These are phyloP conservation scores for Phytopythium vexans DNA, from an alignment of 352 stramenopile genomes.

Conservation along the genomic window DNA sequence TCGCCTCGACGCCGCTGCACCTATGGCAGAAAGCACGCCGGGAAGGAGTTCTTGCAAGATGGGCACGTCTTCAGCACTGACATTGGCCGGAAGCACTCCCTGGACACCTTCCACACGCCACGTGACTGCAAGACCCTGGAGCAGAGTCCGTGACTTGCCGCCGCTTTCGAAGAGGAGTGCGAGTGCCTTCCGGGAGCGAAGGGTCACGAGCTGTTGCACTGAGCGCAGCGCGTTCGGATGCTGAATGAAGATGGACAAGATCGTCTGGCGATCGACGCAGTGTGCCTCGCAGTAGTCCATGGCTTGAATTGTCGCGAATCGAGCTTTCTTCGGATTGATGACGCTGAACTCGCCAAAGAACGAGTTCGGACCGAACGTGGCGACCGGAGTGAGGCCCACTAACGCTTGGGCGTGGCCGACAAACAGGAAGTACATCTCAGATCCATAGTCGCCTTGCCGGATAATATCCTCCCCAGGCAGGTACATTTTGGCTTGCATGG, in stretches of 20 bases:
- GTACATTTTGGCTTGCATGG: constrained; percentile 73
- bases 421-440: constrained; percentile 85
- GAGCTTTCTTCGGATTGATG: constrained; percentile 60
- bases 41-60: constrained; percentile 44
- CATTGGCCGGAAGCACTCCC: constrained; percentile 31
- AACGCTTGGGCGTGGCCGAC: constrained; percentile 72
- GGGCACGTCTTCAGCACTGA: constrained; percentile 28
- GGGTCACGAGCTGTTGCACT: constrained; percentile 41
- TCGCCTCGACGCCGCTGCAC: background rate
- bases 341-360: constrained; percentile 85
- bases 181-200: constrained; percentile 57
- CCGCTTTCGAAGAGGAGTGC: constrained; percentile 52
- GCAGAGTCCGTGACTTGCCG: constrained; percentile 50
- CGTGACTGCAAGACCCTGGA: constrained; percentile 61
- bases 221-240: constrained; percentile 66
- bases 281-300: constrained; percentile 81
- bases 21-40: background rate
- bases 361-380: constrained; percentile 60
- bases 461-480: constrained; percentile 77
- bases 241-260: constrained; percentile 40
- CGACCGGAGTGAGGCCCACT: constrained; percentile 56
- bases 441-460: constrained; percentile 70
- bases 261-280: constrained; percentile 44
- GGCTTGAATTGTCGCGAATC: constrained; percentile 71
- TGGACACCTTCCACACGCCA: constrained; percentile 57